Base-by-base conservation (phyloP, 2,329 filamentous ascomycete species). In the Apiospora saccharicola region DNA sequence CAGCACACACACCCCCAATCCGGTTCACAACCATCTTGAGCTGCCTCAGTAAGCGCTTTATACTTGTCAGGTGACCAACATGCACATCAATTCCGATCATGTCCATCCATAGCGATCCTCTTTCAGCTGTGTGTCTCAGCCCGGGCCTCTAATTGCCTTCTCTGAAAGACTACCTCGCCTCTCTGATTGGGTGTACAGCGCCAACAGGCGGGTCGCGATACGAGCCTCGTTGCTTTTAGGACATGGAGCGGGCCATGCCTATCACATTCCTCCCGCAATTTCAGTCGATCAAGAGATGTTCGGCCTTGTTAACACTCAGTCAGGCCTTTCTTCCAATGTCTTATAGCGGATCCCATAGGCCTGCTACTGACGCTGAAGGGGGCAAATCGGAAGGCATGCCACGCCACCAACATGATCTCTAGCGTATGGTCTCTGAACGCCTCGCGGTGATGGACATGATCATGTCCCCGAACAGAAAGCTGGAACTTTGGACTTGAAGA, bases 181-280 rank as follows among this genome's bases (percentile, higher is more conserved):
- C 10, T 64, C 3, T 41, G 34, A 41, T 64, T 64, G 57, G 57
- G 19, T 34, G 2, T 34, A 41, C 22, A n/a, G 30, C 53, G 26
- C 53, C 30, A 4, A 12, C 16, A 19, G 57, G 19, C 10, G 57
- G 30, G 22, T 41, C 19, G 22, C 10, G 57, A n/a, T 64, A 41
- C 34, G 22, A 41, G 57, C 57, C 57, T 34, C 34, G 3, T 64
- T 64, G 57, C 57, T 64, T 64, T 64, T 64, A 14, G 57, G 22
- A 41, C 57, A 64, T 64, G 12, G 57, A 41, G 34, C 57, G 57
- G 57, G 30, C 34, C 57, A 64, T 64, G 19, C 34, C 57, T 24
- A 41, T 22, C 57, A 13, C 34, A 13, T 41, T 24, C 34, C 57
- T 64, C 10, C 57, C 34, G 22, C 57, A 37, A 41, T 64, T 30